Percentiles rank a stretch among this genome's conserved stretches.
phyloP scores from a whole-genome alignment of 2,329 filamentous ascomycete genomes.

The Xylaria sp. region DNA sequence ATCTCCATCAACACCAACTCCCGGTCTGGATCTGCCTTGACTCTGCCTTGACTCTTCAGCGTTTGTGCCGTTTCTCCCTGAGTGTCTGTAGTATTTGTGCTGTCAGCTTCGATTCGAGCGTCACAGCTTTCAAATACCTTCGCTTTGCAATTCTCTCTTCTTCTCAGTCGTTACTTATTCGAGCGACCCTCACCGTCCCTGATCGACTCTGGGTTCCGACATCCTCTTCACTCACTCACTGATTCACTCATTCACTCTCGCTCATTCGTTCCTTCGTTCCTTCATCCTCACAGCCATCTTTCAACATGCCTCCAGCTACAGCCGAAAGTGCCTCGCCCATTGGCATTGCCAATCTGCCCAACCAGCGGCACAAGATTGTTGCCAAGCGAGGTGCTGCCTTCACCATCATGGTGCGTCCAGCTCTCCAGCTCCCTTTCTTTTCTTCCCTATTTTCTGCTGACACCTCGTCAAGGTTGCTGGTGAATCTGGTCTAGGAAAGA shows the following conservation, averaged over 20 bases:
- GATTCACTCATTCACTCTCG: too few species aligned
- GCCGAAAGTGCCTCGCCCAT: slow-evolving; percentile 38
- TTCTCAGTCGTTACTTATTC: slow-evolving; percentile 5
- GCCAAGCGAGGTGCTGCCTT: slow-evolving; percentile 89
- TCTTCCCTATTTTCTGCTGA: not conserved
- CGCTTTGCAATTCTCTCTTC: not conserved
- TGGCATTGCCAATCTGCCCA: slow-evolving; percentile 69
- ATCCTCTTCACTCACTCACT: not conserved
- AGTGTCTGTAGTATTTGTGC: slow-evolving; percentile 1
- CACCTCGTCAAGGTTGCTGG: slow-evolving; percentile 69
- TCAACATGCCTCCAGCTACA: slow-evolving; percentile 47
- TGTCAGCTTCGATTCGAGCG: not conserved
- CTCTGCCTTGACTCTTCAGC: slow-evolving; percentile 10
- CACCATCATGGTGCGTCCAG: slow-evolving; percentile 86
- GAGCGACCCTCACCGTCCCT: slow-evolving; percentile 11
- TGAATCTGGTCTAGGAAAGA: slow-evolving; percentile 98
- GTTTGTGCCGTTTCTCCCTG: not conserved
- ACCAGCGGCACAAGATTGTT: slow-evolving; percentile 71
- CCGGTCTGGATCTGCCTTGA: slow-evolving; percentile 9
- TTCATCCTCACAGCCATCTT: slow-evolving; percentile 1
- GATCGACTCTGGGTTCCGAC: slow-evolving; percentile 12
- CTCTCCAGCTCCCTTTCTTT: not conserved
- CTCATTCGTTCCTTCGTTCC: slow-evolving; percentile 6
- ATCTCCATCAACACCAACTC: slow-evolving; percentile 25
- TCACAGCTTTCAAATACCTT: not conserved